Base-by-base conservation (phyloP, 192 early-diverging fungal genomes). In the Coemansia biformis region DNA sequence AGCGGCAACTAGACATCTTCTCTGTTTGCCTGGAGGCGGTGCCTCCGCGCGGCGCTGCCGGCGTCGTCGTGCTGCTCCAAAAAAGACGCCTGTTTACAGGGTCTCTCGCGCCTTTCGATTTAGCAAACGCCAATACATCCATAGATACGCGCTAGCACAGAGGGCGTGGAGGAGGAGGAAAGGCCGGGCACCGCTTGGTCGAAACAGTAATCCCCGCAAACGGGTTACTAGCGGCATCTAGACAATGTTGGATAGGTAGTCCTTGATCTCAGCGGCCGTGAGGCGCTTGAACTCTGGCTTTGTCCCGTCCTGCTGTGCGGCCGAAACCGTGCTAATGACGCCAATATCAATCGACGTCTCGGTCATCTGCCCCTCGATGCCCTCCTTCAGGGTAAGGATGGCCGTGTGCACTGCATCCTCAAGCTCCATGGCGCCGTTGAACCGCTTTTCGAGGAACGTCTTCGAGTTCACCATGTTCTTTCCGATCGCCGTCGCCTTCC, bases 401-500 rank as follows among this genome's bases (percentile, higher is more conserved):
- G 96, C 88, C 11, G 93, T 99, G 77, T 99, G 93, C 32, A 96
- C 87, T 10, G 96, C 96, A 51, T 99, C 96, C 76, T 99, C 96
- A 21, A 97, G 81, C 71, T 96, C 94, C 79, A 99, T 91, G 21
- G 84, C 86, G 40, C 88, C 87, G 32, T 89, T 86, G 38, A 56
- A 92, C 83, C 92, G 66, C 82, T 99, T 99, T 69, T 99, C 94
- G 52, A 99, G 68, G 76, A 99, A 99, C 3, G 93, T 98, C 82
- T 98, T 98, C 51, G 96, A 92, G 71, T 98, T 99, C 49, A 94
- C 75, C 94, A 98, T 98, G 76, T 99, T 97, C 68, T 99, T 99
- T 41, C 96, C 96, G 41, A 98, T 96, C 1, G 95, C 92, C 21
- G 88, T 92, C 13, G 94, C 96, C 77, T 97, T 98, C 96, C 96